Evolutionary conservation across 768 basidiomycete genomes (phyloP), one percentile per base, ranked within the genome.

Genomic region (Pulveroboletus sp.): DNA sequence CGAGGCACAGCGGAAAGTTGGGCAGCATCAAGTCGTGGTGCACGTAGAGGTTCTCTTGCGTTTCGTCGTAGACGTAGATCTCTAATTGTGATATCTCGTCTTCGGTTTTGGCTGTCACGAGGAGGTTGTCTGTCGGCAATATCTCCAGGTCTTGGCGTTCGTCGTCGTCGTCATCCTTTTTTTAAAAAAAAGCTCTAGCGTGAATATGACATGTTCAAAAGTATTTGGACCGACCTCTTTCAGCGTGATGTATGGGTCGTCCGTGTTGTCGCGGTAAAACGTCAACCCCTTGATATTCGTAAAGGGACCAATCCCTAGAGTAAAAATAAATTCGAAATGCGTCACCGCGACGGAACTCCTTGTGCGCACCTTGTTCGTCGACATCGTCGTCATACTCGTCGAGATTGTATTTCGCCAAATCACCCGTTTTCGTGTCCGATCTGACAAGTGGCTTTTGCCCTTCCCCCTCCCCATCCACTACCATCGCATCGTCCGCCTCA

Each of bases 11-110:
- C 9, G 97, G 97, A 69, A 97, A 94, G 56, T 91, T 92, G 55
- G 95, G 94, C 25, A 99, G 80, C 85, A 99, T 91, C 66, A 97
- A 78, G 67, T 99, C 97, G 69, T 99, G 97, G 66, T 98, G 97
- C 33, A 87, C 89, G 64, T 94, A 98, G 36, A 98, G 80, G 65
- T 91, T 92, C 64, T 94, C 91, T 71, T 89, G 75, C 0, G 81
- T 76, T 62, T 95, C 45, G 23, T 47, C 45, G 35, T 36, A 98
- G 60, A 97, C 85, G 70, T 95, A 95, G 56, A 97, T 78, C 65
- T 98, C 95, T 45, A 98, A 79, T 55, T 97, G 93, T 2, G 94
- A 94, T 45, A 98, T 81, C 54, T 98, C 94, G 68, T 97, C 94
- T 63, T 94, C 91, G 0, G 95, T 97, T 81, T 94, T 94, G 29